phyloP scores from a whole-genome alignment of 768 basidiomycete genomes.

The Phanerochaete sordida region DNA sequence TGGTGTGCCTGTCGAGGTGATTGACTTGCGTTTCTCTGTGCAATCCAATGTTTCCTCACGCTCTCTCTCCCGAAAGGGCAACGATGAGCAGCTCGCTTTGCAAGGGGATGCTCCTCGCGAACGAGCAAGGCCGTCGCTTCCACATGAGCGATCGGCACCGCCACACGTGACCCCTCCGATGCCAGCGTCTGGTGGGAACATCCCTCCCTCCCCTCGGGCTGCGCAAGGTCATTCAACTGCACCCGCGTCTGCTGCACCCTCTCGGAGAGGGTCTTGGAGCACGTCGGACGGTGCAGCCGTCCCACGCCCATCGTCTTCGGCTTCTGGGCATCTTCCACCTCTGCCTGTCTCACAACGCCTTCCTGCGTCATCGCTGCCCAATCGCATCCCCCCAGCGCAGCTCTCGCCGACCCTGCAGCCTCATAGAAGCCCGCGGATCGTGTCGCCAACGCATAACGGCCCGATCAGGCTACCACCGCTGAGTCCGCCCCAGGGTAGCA shows the following conservation, averaged over 20 bases:
- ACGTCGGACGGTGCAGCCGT: slow-evolving; percentile 14
- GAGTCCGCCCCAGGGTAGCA: slow-evolving; percentile 5
- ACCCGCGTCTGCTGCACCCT: slow-evolving; percentile 18
- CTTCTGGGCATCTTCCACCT: slow-evolving; percentile 10
- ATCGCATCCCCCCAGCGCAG: background rate
- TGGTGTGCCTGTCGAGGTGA: slow-evolving; percentile 23
- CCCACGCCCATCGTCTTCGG: slow-evolving; percentile 18
- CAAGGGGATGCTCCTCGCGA: slow-evolving; percentile 17
- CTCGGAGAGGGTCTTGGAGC: slow-evolving; percentile 22
- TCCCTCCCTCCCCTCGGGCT: slow-evolving; percentile 17
- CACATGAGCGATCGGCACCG: slow-evolving; percentile 27
- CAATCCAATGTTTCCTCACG: slow-evolving; percentile 16
- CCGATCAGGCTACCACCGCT: slow-evolving; percentile 12
- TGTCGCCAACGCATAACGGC: slow-evolving; percentile 5
- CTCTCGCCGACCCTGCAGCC: slow-evolving; percentile 4
- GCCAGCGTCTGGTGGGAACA: slow-evolving; percentile 10
- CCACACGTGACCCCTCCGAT: slow-evolving; percentile 25
- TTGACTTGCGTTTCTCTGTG: slow-evolving; percentile 17
- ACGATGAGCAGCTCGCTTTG: slow-evolving; percentile 15
- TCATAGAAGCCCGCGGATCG: background rate
- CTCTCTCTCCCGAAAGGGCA: slow-evolving; percentile 13
- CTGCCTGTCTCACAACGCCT: background rate
- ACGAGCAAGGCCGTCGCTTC: slow-evolving; percentile 21
- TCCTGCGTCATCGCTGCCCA: slow-evolving; percentile 9
- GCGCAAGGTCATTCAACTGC: slow-evolving; percentile 12